Evolutionary conservation across 2,329 filamentous ascomycete genomes (phyloP).

Genomic region (Aspergillus flavus): DNA sequence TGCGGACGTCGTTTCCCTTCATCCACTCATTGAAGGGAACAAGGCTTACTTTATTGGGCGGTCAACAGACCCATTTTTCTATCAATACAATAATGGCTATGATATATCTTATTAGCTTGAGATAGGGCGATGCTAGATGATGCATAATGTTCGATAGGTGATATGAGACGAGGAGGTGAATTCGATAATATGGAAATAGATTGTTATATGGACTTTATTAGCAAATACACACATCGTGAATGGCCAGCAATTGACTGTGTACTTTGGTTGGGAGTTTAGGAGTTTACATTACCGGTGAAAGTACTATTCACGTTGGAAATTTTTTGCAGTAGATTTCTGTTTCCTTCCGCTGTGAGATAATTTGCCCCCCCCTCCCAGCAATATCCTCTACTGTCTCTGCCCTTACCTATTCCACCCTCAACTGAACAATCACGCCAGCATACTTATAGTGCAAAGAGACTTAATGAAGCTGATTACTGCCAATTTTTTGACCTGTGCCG

Average conservation of each 20-base stretch:
- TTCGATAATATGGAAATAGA: background rate
- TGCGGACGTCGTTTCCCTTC: background rate
- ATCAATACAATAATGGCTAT: background rate
- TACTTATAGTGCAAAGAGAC: background rate
- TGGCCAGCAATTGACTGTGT: background rate
- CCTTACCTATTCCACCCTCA: background rate
- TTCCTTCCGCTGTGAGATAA: background rate
- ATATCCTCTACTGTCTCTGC: background rate
- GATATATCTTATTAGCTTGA: background rate
- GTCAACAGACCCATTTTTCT: too few relatives aligned
- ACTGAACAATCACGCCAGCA: background rate
- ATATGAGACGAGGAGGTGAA: background rate
- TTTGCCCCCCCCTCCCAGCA: background rate
- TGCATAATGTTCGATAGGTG: background rate
- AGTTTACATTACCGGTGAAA: background rate
- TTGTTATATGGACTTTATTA: background rate
- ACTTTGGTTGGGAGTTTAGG: background rate
- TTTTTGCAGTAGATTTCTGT: background rate
- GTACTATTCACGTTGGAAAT: background rate
- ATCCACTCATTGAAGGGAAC: background rate
- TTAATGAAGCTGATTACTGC: conserved; percentile 92
- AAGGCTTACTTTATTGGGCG: conserved; percentile 3
- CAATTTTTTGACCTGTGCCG: conserved; percentile 95
- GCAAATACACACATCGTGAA: background rate
- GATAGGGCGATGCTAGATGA: background rate